These are phyloP conservation scores for Boletus sp. DNA, from an alignment of 768 basidiomycete genomes.

Conservation along the genomic window DNA sequence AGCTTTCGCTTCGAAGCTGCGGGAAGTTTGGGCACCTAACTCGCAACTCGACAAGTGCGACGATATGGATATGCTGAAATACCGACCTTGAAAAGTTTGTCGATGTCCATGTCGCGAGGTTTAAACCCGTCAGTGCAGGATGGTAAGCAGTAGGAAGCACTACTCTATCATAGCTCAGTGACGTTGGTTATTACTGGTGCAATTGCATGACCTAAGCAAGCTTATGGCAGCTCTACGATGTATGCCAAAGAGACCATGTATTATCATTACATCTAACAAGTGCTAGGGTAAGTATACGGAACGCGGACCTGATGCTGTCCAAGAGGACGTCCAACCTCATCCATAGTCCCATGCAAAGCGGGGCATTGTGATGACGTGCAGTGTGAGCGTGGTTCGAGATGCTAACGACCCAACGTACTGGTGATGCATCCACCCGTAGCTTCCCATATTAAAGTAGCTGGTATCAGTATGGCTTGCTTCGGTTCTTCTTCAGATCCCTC, in stretches of 20 bases:
- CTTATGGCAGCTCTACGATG: background rate
- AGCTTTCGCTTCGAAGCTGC: slow-evolving; percentile 67
- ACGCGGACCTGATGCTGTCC: background rate
- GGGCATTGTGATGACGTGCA: slow-evolving; percentile 8
- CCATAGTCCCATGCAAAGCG: slow-evolving; percentile 4
- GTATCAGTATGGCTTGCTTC: slow-evolving; percentile 75
- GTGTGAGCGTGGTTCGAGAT: slow-evolving; percentile 25
- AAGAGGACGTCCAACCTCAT: slow-evolving; percentile 4
- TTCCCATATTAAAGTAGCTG: background rate
- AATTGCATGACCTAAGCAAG: slow-evolving; percentile 17
- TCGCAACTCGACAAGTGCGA: slow-evolving; percentile 1
- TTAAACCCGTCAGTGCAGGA: background rate
- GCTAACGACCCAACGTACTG: slow-evolving; percentile 30
- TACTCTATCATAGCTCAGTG: background rate
- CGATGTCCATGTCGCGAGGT: slow-evolving; percentile 42
- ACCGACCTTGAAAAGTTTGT: slow-evolving; percentile 48
- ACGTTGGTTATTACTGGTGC: background rate
- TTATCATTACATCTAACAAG: slow-evolving; percentile 3
- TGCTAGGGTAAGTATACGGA: slow-evolving; percentile 2
- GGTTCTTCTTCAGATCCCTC: slow-evolving; percentile 87
- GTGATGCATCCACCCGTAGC: slow-evolving; percentile 4
- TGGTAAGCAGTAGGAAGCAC: background rate
- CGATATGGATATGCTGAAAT: background rate
- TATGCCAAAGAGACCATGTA: background rate
- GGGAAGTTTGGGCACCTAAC: slow-evolving; percentile 68